phyloP scores from a whole-genome alignment of 345 rosid species.

The Populus euphratica region DNA sequence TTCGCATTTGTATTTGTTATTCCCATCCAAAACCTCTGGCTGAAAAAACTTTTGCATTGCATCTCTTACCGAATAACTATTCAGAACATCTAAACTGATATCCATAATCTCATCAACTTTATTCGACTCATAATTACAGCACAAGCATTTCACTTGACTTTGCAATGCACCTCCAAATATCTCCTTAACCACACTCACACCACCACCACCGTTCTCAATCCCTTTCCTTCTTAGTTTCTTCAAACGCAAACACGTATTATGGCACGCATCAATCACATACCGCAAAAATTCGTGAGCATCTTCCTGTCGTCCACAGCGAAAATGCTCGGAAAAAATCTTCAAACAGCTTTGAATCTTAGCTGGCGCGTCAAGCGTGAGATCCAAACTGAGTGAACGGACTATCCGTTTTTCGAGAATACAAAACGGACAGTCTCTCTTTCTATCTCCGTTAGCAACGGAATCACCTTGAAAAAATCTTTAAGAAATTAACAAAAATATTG shows the following conservation, averaged over 20 bases:
- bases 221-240: slow-evolving; percentile 67
- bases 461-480: slow-evolving; percentile 48
- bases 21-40: slow-evolving; percentile 88
- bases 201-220: slow-evolving; percentile 17
- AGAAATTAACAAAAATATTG: neutral
- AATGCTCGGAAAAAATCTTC: slow-evolving; percentile 65
- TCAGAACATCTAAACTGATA: slow-evolving; percentile 78
- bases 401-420: slow-evolving; percentile 82
- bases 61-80: slow-evolving; percentile 63
- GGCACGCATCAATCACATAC: slow-evolving; percentile 91
- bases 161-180: slow-evolving; percentile 93
- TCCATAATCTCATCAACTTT: slow-evolving; percentile 98
- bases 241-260: slow-evolving; percentile 77
- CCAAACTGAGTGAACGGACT: slow-evolving; percentile 65
- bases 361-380: slow-evolving; percentile 60
- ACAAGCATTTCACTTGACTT: slow-evolving; percentile 92
- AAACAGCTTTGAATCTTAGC: slow-evolving; percentile 61
- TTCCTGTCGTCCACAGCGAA: slow-evolving; percentile 79
- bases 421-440: slow-evolving; percentile 82
- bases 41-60: slow-evolving; percentile 86
- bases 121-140: slow-evolving; percentile 80
- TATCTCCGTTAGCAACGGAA: slow-evolving; percentile 43
- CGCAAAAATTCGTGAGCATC: slow-evolving; percentile 97
- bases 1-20: slow-evolving; percentile 87
- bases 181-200: slow-evolving; percentile 58